Conservation (phyloP, 208 protist genomes). For the Trypanosoma cruzi region DNA sequence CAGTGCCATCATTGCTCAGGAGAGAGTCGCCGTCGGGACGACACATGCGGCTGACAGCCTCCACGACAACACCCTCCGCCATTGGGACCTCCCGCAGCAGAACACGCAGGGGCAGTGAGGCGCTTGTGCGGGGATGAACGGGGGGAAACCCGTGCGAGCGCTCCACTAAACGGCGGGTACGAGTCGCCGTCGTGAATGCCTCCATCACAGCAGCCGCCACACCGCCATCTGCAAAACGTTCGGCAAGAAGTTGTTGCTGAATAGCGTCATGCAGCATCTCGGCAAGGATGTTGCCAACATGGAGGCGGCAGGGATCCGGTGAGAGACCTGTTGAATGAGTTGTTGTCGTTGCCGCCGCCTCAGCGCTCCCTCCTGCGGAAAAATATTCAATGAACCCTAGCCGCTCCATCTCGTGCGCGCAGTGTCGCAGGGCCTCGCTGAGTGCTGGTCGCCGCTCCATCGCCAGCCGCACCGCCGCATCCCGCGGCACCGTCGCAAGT, state of each 20-base stretch:
- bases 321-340: conserved; percentile 12
- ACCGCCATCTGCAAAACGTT: conserved; percentile 30
- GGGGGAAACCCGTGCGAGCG: conserved; percentile 25
- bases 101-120: conserved; percentile 15
- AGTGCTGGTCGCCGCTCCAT: conserved; percentile 40
- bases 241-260: conserved; percentile 26
- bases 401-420: conserved; percentile 43
- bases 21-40: conserved; percentile 26
- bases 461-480: conserved; percentile 42
- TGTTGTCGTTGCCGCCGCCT: not conserved
- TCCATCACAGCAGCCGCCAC: conserved; percentile 40
- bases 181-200: conserved; percentile 27
- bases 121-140: conserved; percentile 14
- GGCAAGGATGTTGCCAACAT: conserved; percentile 31
- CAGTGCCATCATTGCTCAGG: conserved; percentile 24
- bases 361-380: not conserved
- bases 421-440: conserved; percentile 38
- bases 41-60: conserved; percentile 25
- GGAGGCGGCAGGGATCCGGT: conserved; percentile 40
- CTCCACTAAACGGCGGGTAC: conserved; percentile 6
- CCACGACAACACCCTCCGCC: conserved; percentile 10
- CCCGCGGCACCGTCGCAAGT: conserved; percentile 52
- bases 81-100: conserved; percentile 16
- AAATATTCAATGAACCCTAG: conserved; percentile 58
- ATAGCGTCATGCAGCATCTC: conserved; percentile 37